Evolutionary conservation across 257 asterid genomes (phyloP), one percentile per base, ranked within the genome.

Genomic region (Solanum habrochaites): DNA sequence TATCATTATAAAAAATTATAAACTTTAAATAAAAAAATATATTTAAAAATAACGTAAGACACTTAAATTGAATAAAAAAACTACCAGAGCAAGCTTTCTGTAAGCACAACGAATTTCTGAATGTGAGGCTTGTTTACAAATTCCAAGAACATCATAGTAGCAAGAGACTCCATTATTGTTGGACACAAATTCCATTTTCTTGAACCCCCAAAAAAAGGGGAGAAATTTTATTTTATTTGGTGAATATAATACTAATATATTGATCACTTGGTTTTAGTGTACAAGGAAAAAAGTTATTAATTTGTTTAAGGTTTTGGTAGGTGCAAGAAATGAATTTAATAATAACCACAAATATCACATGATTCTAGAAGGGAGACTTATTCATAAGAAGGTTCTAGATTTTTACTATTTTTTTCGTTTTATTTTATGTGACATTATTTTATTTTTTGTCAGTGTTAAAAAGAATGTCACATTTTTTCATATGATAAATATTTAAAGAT

Each of bases 381-480:
- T 27, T 86, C 77, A 82, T 82, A 87, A 86, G 89, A 89, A 77
- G 88, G 82, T 83, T 89, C 91, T 42, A 89, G 91, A 75, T 23
- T 25, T 29, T 77, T 45, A 56, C 21, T 56, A 39, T 2, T 73
- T 37, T 37, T 1, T 37, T 37, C 39, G 39, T 37, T 6, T 37
- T 0, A 37, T 37, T 37, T 37, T 5, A 37, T 1, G 7, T 6
- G 39, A 2, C 0, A 37, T 1, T 1, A 37, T 37, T 37, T 37
- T 5, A 6, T 37, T 37, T 37, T 37, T 5, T 37, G 7, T 37
- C 7, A 37, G 39, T 37, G 0, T 37, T 0, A 37, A 37, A 37
- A 37, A 37, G 0, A 37, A 37, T 37, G 0, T 37, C 39, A 37
- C 39, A 6, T 6, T 37, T 35, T 6, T 5, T 37, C 3, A 37